phyloP scores from a whole-genome alignment of 2,329 filamentous ascomycete species.

The Aureobasidium sp. region DNA sequence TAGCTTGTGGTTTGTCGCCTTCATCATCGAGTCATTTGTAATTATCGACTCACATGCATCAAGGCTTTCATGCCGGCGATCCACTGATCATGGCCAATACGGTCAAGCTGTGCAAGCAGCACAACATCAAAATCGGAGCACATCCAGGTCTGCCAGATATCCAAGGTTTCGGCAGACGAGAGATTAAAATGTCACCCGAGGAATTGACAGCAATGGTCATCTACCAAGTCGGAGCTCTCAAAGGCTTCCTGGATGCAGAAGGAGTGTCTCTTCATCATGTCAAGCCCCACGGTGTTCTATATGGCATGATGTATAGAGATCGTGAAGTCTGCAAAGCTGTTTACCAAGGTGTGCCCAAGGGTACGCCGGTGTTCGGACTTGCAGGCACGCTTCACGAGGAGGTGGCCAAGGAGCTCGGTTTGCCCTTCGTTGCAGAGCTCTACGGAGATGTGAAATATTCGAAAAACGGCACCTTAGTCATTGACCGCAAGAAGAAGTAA shows the following conservation, averaged over 20 bases:
- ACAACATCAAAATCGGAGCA: slow-evolving; percentile 52
- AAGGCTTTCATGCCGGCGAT: slow-evolving; percentile 42
- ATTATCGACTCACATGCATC: neutral
- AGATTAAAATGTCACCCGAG: slow-evolving; percentile 52
- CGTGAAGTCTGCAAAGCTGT: slow-evolving; percentile 47
- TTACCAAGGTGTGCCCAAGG: slow-evolving; percentile 46
- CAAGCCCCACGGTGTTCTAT: slow-evolving; percentile 56
- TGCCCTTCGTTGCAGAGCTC: slow-evolving; percentile 49
- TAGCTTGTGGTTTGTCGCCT: slow-evolving; percentile 42
- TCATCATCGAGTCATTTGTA: slow-evolving; percentile 38
- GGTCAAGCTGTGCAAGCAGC: slow-evolving; percentile 39
- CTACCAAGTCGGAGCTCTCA: slow-evolving; percentile 58
- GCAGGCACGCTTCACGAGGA: slow-evolving; percentile 50
- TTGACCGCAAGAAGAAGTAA: slow-evolving; percentile 53
- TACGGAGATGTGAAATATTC: slow-evolving; percentile 53
- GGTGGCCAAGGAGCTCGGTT: slow-evolving; percentile 45
- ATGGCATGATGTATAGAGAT: slow-evolving; percentile 49
- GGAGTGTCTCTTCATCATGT: slow-evolving; percentile 52
- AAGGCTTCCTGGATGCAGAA: slow-evolving; percentile 53
- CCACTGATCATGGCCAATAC: slow-evolving; percentile 51
- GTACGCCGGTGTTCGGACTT: slow-evolving; percentile 47
- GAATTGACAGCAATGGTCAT: slow-evolving; percentile 52
- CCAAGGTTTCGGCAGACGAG: slow-evolving; percentile 56
- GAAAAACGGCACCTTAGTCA: slow-evolving; percentile 44
- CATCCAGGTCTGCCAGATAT: slow-evolving; percentile 61